Conservation (phyloP, 331 rosid genomes). For the Prunus yedoensis region DNA sequence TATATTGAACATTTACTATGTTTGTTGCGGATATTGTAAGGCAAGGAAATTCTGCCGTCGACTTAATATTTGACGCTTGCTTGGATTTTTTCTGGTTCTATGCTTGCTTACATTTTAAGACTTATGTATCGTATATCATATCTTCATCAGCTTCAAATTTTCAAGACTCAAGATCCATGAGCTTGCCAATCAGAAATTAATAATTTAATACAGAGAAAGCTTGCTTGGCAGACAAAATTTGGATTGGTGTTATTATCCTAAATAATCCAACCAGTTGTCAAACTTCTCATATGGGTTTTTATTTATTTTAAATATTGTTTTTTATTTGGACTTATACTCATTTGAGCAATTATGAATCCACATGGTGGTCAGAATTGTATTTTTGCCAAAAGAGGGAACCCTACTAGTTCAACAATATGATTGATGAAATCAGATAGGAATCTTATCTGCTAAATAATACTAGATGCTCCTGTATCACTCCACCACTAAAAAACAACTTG, state of each 20-base stretch:
- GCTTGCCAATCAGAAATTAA: neutral
- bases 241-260: neutral
- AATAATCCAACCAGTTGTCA: neutral
- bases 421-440: neutral
- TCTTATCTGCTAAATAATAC: neutral
- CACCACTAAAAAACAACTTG: neutral
- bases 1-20: too few species aligned
- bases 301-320: neutral
- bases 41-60: too few species aligned
- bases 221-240: too few species aligned
- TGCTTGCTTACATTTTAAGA: too few species aligned
- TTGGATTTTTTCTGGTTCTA: too few species aligned
- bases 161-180: too few species aligned
- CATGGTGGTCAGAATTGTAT: neutral
- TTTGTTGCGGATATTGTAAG: too few species aligned
- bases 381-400: neutral
- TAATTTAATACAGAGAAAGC: too few species aligned
- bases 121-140: too few species aligned
- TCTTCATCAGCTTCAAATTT: too few species aligned
- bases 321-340: neutral
- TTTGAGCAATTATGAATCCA: neutral
- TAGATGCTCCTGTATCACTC: neutral
- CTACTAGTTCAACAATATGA: neutral
- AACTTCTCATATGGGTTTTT: neutral
- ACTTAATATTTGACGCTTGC: too few species aligned